Base-by-base conservation (phyloP, 108 stramenopile species). In the Bacterosira constricta region DNA sequence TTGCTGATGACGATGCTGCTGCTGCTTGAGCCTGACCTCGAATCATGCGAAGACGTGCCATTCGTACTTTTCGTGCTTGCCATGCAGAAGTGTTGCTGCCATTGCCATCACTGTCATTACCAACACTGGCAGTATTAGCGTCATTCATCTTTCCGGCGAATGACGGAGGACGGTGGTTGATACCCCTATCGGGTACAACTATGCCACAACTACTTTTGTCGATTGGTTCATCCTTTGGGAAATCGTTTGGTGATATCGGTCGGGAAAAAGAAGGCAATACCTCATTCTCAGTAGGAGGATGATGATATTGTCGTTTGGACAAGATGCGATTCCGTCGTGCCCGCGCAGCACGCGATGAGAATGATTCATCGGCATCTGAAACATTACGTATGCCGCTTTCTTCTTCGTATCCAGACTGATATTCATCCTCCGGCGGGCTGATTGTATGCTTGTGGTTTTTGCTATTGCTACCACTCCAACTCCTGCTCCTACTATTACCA, bases 61-160 rank as follows among this genome's bases (percentile, higher is more conserved):
- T 64, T 46, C 77, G 42, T 13, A 57, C 63, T 8, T 79, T 69
- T 37, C 77, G 63, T 25, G 77, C 77, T 42, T 71, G 77, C 77
- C 77, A 79, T 3, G 69, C 63, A 9, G 39, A 26, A 36, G 56
- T 46, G 13, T 60, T 53, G 12, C 50, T 13, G 35, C 29, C 37
- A 58, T 39, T 51, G 10, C 49, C 30, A 61, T 57, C 45, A 37
- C 44, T 52, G 31, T 50, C 32, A 37, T 51, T 2, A 39, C 30
- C 21, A 11, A 15, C 29, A n/a, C 26, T 55, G 20, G 20, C 29
- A 20, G 1, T 35, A 35, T 20, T 56, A 27, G 6, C 0, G 20
- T 34, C 12, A 1, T 56, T 56, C 47, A 49, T 57, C 8, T 41
- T n/a, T 8, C 15, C 41, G 15, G 61, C 61, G 4, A 29, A 27